phyloP scores from a whole-genome alignment of 1,284 basidiomycete genomes.

The Exobasidium rhododendri region DNA sequence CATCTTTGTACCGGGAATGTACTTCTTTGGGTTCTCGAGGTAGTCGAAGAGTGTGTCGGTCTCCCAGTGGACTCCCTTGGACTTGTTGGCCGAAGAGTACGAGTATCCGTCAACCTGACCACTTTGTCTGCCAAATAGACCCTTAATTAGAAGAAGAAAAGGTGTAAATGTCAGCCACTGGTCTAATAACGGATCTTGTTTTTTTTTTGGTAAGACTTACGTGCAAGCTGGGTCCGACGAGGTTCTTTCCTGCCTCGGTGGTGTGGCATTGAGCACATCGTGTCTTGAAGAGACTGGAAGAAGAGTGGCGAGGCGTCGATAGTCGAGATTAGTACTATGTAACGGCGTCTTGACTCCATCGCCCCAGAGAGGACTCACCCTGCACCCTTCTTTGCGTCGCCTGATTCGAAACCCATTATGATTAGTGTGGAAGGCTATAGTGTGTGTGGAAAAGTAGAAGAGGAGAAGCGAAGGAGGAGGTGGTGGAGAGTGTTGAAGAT shows the following conservation, averaged over 20 bases:
- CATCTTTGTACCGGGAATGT: conserved; percentile 55
- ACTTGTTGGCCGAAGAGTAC: conserved; percentile 93
- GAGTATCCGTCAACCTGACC: conserved; percentile 82
- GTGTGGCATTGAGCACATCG: conserved; percentile 98
- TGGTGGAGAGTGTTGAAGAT: background rate
- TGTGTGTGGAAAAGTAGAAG: background rate
- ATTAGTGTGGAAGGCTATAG: background rate
- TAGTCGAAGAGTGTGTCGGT: conserved; percentile 89
- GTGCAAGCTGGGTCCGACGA: conserved; percentile 23
- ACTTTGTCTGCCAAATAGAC: conserved; percentile 80
- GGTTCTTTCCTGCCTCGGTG: conserved; percentile 59
- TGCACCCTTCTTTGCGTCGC: conserved; percentile 50
- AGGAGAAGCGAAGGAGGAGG: background rate
- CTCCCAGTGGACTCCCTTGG: conserved; percentile 83
- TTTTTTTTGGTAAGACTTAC: background rate
- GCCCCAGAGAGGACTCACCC: conserved; percentile 16
- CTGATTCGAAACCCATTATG: conserved; percentile 42
- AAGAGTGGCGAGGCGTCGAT: background rate
- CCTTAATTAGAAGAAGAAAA: conserved; percentile 48
- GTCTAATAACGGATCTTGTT: background rate
- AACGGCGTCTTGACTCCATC: too few species aligned
- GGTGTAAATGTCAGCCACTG: background rate
- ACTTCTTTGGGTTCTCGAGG: conserved; percentile 91
- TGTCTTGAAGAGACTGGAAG: conserved; percentile 60
- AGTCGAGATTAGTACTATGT: too few species aligned